A percentile compares a stretch with the other conserved stretches of the same genome.
Evolutionary conservation across 345 rosid species (phyloP).

Genomic region (Linum usitatissimum): DNA sequence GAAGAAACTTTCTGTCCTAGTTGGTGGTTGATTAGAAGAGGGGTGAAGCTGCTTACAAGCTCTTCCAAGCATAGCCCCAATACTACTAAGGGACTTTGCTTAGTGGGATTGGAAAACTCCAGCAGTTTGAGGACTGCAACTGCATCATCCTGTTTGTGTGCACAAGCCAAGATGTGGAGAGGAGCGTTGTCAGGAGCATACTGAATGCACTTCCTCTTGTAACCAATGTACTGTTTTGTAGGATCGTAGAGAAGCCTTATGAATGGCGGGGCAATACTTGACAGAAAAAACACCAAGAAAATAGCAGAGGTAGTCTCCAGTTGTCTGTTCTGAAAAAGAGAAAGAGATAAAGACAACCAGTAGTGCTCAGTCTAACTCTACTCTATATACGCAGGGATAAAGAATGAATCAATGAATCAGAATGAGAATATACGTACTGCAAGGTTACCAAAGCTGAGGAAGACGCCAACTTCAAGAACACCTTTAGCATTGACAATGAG

Average conservation of each 20-base stretch:
- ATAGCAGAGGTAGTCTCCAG: conserved; percentile 3
- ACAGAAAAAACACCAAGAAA: conserved; percentile 4
- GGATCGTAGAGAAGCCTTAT: conserved; percentile 19
- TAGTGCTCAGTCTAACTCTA: neutral
- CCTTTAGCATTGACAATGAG: neutral
- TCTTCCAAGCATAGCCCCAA: conserved; percentile 22
- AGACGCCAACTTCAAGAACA: neutral
- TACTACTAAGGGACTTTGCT: conserved; percentile 13
- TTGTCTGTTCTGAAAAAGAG: neutral
- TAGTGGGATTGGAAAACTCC: conserved; percentile 14
- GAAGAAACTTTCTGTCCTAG: conserved; percentile 15
- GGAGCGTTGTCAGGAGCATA: conserved; percentile 6
- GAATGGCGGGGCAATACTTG: conserved; percentile 11
- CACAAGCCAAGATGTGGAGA: conserved; percentile 19
- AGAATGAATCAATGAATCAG: neutral
- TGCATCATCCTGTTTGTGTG: conserved; percentile 22
- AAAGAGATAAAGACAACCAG: neutral
- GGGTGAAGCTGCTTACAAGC: conserved; percentile 16
- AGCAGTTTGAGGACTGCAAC: conserved; percentile 15
- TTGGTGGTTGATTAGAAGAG: conserved; percentile 22
- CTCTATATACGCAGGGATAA: neutral
- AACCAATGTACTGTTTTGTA: conserved; percentile 14
- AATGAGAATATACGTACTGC: neutral
- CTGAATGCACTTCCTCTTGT: conserved; percentile 18
- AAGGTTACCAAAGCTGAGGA: neutral